Evolutionary conservation across 2,329 filamentous ascomycete genomes (phyloP).

Genomic region (Monilinia laxa): DNA sequence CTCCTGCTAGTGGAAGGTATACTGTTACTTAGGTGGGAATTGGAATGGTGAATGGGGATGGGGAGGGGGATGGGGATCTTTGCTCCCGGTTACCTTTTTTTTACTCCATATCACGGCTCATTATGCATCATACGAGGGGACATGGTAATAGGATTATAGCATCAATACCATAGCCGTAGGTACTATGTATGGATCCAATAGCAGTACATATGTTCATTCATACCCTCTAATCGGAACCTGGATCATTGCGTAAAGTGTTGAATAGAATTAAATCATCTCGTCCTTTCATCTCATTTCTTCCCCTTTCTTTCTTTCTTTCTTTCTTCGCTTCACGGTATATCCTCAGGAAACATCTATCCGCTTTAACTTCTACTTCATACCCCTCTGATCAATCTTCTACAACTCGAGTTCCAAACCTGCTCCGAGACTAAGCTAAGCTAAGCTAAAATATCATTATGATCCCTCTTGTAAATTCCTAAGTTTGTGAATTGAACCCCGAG

Average conservation of each 20-base stretch:
- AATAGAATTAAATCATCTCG: not conserved
- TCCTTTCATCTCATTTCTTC: not conserved
- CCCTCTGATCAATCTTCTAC: too few species aligned
- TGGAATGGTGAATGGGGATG: not conserved
- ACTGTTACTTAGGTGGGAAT: conserved; percentile 66
- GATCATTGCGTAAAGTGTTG: not conserved
- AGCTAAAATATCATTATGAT: too few species aligned
- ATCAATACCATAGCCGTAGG: not conserved
- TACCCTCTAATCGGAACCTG: not conserved
- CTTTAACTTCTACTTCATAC: not conserved
- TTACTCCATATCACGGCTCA: not conserved
- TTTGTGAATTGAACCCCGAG: too few species aligned
- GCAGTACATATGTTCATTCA: not conserved
- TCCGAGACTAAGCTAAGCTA: too few species aligned
- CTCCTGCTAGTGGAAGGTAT: conserved; percentile 78
- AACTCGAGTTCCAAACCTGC: too few species aligned
- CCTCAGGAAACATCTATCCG: too few species aligned
- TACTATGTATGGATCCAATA: not conserved
- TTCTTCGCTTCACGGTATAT: not conserved
- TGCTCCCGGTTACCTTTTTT: not conserved
- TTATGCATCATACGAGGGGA: not conserved
- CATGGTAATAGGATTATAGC: not conserved
- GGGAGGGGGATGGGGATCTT: not conserved
- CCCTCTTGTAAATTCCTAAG: too few species aligned
- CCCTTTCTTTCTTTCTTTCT: too few species aligned